Conservation (phyloP, 495 filamentous ascomycete species). For the Annulohypoxylon maeteangense region DNA sequence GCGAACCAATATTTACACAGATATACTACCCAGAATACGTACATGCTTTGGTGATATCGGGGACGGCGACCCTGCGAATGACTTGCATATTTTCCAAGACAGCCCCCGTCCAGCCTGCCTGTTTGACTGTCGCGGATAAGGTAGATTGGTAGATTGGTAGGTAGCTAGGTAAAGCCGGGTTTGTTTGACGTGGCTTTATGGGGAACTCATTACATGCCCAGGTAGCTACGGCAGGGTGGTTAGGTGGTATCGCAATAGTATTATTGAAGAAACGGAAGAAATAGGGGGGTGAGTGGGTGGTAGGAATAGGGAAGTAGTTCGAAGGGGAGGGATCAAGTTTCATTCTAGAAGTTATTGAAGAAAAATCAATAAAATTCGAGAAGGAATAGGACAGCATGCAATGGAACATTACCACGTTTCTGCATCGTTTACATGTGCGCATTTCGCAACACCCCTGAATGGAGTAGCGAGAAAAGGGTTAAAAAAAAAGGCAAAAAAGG, state of each 20-base stretch:
- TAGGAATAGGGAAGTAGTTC: background rate
- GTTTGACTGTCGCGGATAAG: constrained; percentile 30
- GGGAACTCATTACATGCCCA: constrained; percentile 12
- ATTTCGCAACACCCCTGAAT: background rate
- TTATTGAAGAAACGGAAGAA: background rate
- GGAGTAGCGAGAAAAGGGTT: background rate
- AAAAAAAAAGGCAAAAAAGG: constrained; percentile 1
- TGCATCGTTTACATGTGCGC: constrained; percentile 27
- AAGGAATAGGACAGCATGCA: constrained; percentile 27
- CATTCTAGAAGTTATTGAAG: background rate
- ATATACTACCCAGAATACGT: background rate
- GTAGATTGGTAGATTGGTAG: background rate
- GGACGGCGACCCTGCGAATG: constrained; percentile 14
- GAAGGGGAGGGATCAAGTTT: constrained; percentile 5
- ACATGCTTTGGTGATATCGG: constrained; percentile 14
- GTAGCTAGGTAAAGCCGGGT: background rate
- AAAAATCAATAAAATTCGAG: constrained; percentile 4
- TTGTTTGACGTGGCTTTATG: constrained; percentile 2
- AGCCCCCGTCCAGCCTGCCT: constrained; percentile 7
- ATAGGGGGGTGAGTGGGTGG: no score
- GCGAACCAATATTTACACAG: background rate
- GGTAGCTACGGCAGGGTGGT: background rate
- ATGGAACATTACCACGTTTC: constrained; percentile 46
- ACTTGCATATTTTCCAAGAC: constrained; percentile 31
- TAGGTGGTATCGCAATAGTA: background rate